Evolutionary conservation across 2,329 filamentous ascomycete species (phyloP).

Genomic region (Sporothrix luriei): DNA sequence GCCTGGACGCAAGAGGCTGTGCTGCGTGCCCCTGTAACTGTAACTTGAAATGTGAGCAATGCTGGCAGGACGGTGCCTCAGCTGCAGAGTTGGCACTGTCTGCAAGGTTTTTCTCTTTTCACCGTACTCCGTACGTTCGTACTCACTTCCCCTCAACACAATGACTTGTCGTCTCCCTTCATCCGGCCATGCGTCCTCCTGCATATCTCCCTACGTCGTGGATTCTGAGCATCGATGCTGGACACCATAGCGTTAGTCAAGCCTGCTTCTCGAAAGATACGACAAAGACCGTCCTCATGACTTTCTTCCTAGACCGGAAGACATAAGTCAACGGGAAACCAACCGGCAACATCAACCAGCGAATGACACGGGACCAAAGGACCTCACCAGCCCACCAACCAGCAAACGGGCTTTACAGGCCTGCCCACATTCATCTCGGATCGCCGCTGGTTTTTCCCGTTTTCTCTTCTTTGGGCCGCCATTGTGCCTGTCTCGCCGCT

Average conservation of each 20-base stretch:
- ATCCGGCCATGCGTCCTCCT: conserved; percentile 11
- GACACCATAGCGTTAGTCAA: neutral
- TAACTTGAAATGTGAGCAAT: neutral
- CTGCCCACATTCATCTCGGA: conserved; percentile 28
- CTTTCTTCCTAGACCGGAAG: neutral
- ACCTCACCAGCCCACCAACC: neutral
- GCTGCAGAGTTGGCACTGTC: conserved; percentile 9
- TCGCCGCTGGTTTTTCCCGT: conserved; percentile 17
- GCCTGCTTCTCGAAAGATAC: no score
- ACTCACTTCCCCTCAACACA: neutral
- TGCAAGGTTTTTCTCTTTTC: neutral
- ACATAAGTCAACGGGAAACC: neutral
- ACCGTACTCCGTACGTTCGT: no score
- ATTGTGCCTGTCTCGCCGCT: neutral
- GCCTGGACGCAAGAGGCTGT: conserved; percentile 25
- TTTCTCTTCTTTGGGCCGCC: neutral
- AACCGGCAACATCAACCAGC: no score
- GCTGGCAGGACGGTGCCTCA: conserved; percentile 8
- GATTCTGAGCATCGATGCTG: neutral
- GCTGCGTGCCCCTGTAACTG: neutral
- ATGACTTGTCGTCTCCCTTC: neutral
- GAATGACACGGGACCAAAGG: neutral
- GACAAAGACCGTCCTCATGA: neutral
- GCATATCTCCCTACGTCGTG: neutral
- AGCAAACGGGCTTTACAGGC: conserved; percentile 1